Evolutionary conservation across 2,329 filamentous ascomycete species (phyloP).

Genomic region (Colletotrichum viniferum): DNA sequence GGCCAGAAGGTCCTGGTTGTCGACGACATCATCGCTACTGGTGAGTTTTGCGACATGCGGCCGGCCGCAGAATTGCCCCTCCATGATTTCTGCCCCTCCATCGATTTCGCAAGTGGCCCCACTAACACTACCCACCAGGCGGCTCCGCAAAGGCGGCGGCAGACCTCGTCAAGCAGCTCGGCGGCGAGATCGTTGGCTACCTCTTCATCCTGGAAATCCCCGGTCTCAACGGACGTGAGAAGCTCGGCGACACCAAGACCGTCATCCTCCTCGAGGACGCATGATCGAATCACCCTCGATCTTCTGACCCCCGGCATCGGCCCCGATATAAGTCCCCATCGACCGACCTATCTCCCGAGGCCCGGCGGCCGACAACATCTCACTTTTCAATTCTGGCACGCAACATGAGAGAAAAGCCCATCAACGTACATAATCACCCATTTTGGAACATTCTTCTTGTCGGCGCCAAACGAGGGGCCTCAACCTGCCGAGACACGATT

Average conservation of each 20-base stretch:
- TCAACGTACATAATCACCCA: neutral
- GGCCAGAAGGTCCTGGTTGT: slow-evolving; percentile 93
- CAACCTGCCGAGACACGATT: neutral
- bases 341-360: neutral
- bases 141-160: slow-evolving; percentile 90
- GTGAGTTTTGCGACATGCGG: slow-evolving; percentile 55
- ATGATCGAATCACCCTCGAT: slow-evolving; percentile 26
- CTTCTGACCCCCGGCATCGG: neutral
- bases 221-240: slow-evolving; percentile 88
- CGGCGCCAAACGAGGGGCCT: neutral
- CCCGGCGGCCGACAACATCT: neutral
- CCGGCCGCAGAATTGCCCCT: neutral
- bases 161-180: slow-evolving; percentile 83
- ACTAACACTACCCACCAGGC: slow-evolving; percentile 55
- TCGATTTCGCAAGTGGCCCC: slow-evolving; percentile 11
- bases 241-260: slow-evolving; percentile 79
- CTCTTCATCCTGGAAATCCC: slow-evolving; percentile 96
- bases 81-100: slow-evolving; percentile 1
- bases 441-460: neutral
- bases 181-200: slow-evolving; percentile 85
- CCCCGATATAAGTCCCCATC: neutral
- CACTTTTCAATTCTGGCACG: neutral
- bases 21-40: slow-evolving; percentile 98
- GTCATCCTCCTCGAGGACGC: slow-evolving; percentile 76
- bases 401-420: neutral